Base-by-base conservation (phyloP, 2,329 filamentous ascomycete genomes). In the Botrytis galanthina region DNA sequence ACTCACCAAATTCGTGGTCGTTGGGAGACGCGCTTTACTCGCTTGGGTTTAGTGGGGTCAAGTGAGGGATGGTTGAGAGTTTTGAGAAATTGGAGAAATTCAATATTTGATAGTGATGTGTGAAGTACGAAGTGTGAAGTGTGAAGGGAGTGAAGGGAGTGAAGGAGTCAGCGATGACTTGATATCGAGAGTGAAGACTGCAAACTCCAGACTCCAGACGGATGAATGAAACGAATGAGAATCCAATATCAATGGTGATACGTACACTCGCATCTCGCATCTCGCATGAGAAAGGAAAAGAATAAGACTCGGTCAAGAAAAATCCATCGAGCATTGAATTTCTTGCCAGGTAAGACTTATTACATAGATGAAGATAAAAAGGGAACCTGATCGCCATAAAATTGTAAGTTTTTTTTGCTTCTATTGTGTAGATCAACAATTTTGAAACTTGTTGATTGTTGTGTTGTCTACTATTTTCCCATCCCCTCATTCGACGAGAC, bases 1-100 rank as follows among this genome's bases (percentile, higher is more conserved):
- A 10, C 64, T 68, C 46, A 68, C n/a, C 64, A 68, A 54, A 57
- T 57, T 68, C 46, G 64, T 68, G 64, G 10, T 68, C 48, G 64
- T 68, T 68, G 66, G 66, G 66, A 68, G 48, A 68, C 66, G 48
- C 66, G 22, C 66, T 68, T 68, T 57, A 57, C 66, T 57, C 26
- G 48, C 26, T 68, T 42, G 9, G 66, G 66, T 6, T 68, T 68
- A 57, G 66, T 32, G 48, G 35, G 29, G 48, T 32, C 1, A 10
- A 12, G 20, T 35, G 63, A 66, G 29, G 63, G 29, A 51, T 48
- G 32, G 59, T 37, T 61, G 59, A 37, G 42, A 48, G 63, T 22
- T 51, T 51, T 22, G 35, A 66, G 63, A 37, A 48, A 46, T 44
- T 66, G 44, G 62, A 39, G 60, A 39, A 46, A 29, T 57, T 29